phyloP scores from a whole-genome alignment of 441 rosid species.

The Heliophila coronopifolia region DNA sequence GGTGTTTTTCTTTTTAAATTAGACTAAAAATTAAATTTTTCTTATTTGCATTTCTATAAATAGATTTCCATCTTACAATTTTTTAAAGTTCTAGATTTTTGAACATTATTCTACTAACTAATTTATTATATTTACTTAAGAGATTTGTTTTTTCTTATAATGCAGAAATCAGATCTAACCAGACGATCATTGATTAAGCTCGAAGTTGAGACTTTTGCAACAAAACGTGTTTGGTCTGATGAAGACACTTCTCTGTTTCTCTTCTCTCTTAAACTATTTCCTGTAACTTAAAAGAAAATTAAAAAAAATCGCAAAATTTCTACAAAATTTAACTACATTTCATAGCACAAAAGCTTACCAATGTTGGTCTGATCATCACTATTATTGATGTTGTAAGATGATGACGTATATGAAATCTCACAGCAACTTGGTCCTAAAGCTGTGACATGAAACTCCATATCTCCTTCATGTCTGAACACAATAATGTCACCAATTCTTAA shows the following conservation, averaged over 20 bases:
- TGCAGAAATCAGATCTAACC: slow-evolving; percentile 12
- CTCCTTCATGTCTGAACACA: slow-evolving; percentile 23
- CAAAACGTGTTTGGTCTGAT: slow-evolving; percentile 7
- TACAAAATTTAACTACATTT: background rate
- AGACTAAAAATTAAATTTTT: too few relatives aligned
- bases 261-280: slow-evolving; percentile 5
- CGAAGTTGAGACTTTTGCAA: slow-evolving; percentile 4
- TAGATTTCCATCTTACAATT: too few relatives aligned
- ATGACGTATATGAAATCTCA: slow-evolving; percentile 3
- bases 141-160: background rate
- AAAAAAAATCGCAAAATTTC: background rate
- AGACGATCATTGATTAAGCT: background rate
- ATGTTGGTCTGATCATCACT: slow-evolving; percentile 4
- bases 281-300: background rate
- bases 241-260: slow-evolving; percentile 1
- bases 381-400: background rate
- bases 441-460: slow-evolving; percentile 24
- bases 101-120: too few relatives aligned
- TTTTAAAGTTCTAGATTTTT: too few relatives aligned
- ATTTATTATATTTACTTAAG: too few relatives aligned
- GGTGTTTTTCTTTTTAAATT: too few relatives aligned
- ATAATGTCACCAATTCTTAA: slow-evolving; percentile 18
- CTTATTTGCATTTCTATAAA: too few relatives aligned
- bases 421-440: slow-evolving; percentile 20
- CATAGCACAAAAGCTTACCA: background rate